Base-by-base conservation (phyloP, 2,329 filamentous ascomycete genomes). In the Chrysoporthe deuterocubensis region DNA sequence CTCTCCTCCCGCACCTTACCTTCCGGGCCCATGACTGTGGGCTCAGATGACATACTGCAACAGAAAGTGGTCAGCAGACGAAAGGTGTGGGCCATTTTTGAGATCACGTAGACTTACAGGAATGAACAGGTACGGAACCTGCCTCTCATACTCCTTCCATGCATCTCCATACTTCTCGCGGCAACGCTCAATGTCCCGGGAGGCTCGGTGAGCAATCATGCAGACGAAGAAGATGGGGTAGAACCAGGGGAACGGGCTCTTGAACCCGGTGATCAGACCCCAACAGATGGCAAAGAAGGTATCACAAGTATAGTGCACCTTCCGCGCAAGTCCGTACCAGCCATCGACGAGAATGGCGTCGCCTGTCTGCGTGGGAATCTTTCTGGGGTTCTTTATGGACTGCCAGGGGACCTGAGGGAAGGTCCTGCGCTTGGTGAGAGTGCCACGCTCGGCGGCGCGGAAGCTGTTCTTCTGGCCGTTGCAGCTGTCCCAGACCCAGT, bases 381-480 rank as follows among this genome's bases (percentile, higher is more conserved):
- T 87, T 74, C 88, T 86, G 11, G 92, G 91, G 79, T 94, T 92
- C 74, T 90, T 79, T 69, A 96, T 79, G 14, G 87, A 87, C 78
- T 91, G 90, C 88, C 91, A 96, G 18, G 91, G 92, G 56, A 95
- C 83, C 79, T 93, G 91, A 11, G 92, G 92, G 81, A 95, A 95
- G 0, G 91, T 87, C 72, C 89, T 91, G 71, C 92, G 89, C 74
- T 86, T 79, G 46, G 89, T 78, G 61, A 84, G 75, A 13, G 86
- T 88, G 69, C 91, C 91, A 64, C 88, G 84, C 80, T 93, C 90
- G 76, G 87, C 81, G 71, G 90, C 86, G 67, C 92, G 87, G 85
- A 93, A 96, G 71, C 90, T 87, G 81, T 94, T 94, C 86, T 95
- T 95, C 78, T 96, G 92, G 76, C 88, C 90, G 82, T 94, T 94